Percentiles rank a stretch among this genome's conserved stretches.
Evolutionary conservation across 495 filamentous ascomycete genomes (phyloP).

Genomic region (Bathelium albidoporum): DNA sequence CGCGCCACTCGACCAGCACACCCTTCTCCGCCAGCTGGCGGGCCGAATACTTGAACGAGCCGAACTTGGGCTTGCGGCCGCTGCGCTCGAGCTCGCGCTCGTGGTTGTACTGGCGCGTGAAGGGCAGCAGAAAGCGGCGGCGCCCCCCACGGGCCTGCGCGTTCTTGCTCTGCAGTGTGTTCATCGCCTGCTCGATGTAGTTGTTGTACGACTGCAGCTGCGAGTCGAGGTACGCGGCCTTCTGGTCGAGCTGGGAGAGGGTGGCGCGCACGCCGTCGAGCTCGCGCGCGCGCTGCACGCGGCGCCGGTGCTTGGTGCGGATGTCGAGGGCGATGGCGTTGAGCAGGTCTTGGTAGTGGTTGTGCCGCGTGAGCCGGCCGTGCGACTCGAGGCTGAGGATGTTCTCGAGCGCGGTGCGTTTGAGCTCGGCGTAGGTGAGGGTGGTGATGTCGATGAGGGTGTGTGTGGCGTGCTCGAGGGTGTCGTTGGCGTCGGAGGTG

Average conservation of each 20-base stretch:
- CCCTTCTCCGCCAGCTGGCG: slow-evolving; percentile 84
- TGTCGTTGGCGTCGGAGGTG: slow-evolving; percentile 44
- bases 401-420: slow-evolving; percentile 86
- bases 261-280: slow-evolving; percentile 81
- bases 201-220: slow-evolving; percentile 97
- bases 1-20: slow-evolving; percentile 79
- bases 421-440: slow-evolving; percentile 86
- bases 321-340: slow-evolving; percentile 97
- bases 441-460: slow-evolving; percentile 72
- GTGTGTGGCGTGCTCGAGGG: slow-evolving; percentile 34
- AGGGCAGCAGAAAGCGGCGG: slow-evolving; percentile 88
- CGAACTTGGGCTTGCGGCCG: slow-evolving; percentile 91
- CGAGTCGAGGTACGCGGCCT: slow-evolving; percentile 83
- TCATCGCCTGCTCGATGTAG: slow-evolving; percentile 98
- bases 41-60: slow-evolving; percentile 91
- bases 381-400: slow-evolving; percentile 76
- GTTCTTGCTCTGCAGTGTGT: slow-evolving; percentile 85
- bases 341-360: slow-evolving; percentile 90
- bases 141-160: slow-evolving; percentile 58
- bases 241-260: slow-evolving; percentile 73
- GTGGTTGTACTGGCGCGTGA: slow-evolving; percentile 98
- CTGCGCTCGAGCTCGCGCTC: slow-evolving; percentile 85
- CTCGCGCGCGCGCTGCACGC: slow-evolving; percentile 83
- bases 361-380: slow-evolving; percentile 79
- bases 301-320: slow-evolving; percentile 84